Evolutionary conservation across 768 basidiomycete genomes (phyloP), one percentile per base, ranked within the genome.

Genomic region (Hortiboletus campestris): DNA sequence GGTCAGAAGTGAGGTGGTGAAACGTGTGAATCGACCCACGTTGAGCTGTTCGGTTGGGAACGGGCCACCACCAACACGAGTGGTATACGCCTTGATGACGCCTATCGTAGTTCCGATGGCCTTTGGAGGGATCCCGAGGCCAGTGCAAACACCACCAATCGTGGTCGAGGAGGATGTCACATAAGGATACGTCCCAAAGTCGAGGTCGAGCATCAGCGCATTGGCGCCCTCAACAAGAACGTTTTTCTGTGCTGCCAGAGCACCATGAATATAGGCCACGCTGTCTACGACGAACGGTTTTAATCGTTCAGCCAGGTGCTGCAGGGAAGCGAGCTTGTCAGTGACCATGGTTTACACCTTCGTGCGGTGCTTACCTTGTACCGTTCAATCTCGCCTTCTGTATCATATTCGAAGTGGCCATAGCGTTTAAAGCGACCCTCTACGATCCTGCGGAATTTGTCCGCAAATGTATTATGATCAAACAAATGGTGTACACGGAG

Each of bases 351-450:
- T 28, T 20, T 9, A 44, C 3, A 31, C 22, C 12, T 13, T 7
- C n/a, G 20, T 36, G 28, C 40, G 38, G 59, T 38, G n/a, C 75
- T 36, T 56, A 88, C 92, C 84, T 93, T 87, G 81, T 98, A 98
- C 36, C 95, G 86, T 63, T 79, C 61, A 49, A 99, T 98, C 75
- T 99, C 97, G 29, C 84, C 93, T 67, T 98, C 96, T 11, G 97
- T 98, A 70, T 98, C 97, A 69, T 98, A 98, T 67, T 98, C 95
- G 64, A 99, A 99, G 68, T 91, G 77, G 0, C 97, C 97, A 67
- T 98, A 99, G 44, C 97, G 89, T 76, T 99, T 99, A 79, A 95
- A 97, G 14, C 97, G 81, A 2, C 95, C 94, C 71, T 99, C 97
- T 20, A 99, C 96, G 56, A 98, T 79, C 68, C 84, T 94, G 61